Conservation (phyloP, 306 rosid genomes). For the Dalbergia cultrata region DNA sequence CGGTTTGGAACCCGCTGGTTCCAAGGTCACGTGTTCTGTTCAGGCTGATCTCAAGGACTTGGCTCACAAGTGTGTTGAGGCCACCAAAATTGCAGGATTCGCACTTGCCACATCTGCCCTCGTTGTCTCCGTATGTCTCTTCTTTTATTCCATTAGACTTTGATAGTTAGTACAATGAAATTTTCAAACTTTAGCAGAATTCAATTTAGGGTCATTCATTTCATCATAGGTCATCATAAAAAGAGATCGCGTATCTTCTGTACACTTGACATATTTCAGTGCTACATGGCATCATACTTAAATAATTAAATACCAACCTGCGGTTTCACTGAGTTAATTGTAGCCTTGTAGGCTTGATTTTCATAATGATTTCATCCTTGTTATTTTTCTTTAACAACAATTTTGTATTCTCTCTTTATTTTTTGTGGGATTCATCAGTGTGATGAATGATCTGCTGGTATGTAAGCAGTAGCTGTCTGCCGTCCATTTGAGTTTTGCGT, state of each 20-base stretch:
- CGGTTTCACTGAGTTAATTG: too few species aligned
- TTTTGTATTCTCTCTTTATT: too few species aligned
- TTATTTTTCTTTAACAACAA: neutral
- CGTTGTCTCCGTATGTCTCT: slow-evolving; percentile 80
- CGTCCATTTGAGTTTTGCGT: neutral
- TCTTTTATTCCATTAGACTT: neutral
- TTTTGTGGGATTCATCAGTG: neutral
- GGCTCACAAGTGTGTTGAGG: slow-evolving; percentile 75
- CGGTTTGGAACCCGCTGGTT: slow-evolving; percentile 42
- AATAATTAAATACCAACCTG: neutral
- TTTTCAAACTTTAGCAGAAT: neutral
- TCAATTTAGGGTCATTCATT: neutral
- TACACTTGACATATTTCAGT: neutral
- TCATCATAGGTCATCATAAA: neutral
- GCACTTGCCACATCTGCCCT: slow-evolving; percentile 99
- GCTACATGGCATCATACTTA: neutral
- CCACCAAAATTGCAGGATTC: slow-evolving; percentile 88
- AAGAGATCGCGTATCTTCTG: neutral
- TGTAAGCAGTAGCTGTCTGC: slow-evolving; percentile 4
- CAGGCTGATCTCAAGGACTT: slow-evolving; percentile 68
- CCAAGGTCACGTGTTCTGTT: slow-evolving; percentile 53
- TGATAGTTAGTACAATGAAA: neutral
- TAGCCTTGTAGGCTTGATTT: neutral
- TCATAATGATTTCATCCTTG: neutral
- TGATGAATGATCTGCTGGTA: slow-evolving; percentile 27